A percentile compares a stretch with the other conserved stretches of the same genome.
Evolutionary conservation across 2,329 filamentous ascomycete genomes (phyloP).

Genomic region (Epichloe coenophiala): DNA sequence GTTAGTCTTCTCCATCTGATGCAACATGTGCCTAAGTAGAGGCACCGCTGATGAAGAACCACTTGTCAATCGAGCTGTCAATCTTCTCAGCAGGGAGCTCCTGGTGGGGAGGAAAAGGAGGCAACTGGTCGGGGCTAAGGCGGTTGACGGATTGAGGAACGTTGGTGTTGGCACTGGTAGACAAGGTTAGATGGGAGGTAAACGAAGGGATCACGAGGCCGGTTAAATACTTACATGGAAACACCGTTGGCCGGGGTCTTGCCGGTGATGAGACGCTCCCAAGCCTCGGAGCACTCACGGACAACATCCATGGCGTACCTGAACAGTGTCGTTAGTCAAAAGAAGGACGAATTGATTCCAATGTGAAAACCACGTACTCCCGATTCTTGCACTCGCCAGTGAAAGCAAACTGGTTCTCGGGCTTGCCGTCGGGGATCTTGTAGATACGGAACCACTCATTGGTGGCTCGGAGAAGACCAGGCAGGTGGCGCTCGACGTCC

Average conservation of each 20-base stretch:
- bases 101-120: constrained; percentile 66
- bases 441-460: constrained; percentile 99
- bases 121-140: constrained; percentile 54
- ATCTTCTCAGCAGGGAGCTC: constrained; percentile 77
- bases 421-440: constrained; percentile 99
- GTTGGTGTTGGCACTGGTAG: constrained; percentile 62
- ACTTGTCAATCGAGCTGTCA: constrained; percentile 96
- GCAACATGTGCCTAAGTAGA: constrained; percentile 44
- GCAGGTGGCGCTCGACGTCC: constrained; percentile 96
- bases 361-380: constrained; percentile 40
- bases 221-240: constrained; percentile 54
- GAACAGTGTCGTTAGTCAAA: constrained; percentile 4
- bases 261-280: constrained; percentile 90
- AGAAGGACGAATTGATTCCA: too few relatives aligned
- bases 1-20: background rate
- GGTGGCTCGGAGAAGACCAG: constrained; percentile 89
- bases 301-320: constrained; percentile 92
- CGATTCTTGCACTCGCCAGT: constrained; percentile 99
- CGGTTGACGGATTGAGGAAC: constrained; percentile 62
- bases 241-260: constrained; percentile 68
- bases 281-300: constrained; percentile 90
- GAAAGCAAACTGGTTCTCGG: constrained; percentile 99
- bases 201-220: background rate
- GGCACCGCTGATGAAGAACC: constrained; percentile 99
- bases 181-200: constrained; percentile 13